Base-by-base conservation (phyloP, 768 basidiomycete genomes). In the Boletus sensibilis region DNA sequence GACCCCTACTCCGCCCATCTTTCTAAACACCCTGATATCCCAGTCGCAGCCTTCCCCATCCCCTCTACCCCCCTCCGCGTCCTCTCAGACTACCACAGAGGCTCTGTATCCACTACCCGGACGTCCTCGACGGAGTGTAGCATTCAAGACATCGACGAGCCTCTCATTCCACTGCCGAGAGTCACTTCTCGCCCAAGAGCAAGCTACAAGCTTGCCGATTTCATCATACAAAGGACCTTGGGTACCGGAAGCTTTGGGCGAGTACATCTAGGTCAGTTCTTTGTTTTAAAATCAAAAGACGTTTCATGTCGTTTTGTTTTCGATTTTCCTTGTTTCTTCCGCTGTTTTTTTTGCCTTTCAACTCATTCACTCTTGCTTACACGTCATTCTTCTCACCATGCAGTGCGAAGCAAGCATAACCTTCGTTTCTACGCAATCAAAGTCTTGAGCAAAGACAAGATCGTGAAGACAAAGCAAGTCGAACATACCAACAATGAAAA, bases 401-500 rank as follows among this genome's bases (percentile, higher is more conserved):
- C 68, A 94, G 94, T 93, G 29, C 85, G 90, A 57, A 94, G 92
- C 71, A 90, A 87, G 74, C 92, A 96, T 69, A 97, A 96, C 69
- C 80, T 90, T n/a, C 89, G 95, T 16, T 95, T 92, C 72, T 98
- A 96, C 69, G 95, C 95, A 47, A 85, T 96, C 79, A 98, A 98
- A 71, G 94, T 98, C 9, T 77, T 98, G 59, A 88, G 82, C 76
- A 98, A 98, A 71, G 93, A 95, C 58, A 89, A 92, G 69, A 90
- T 98, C 52, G 91, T 92, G 52, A 84, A 82, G 62, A 84, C 92
- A 73, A 97, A 98, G 76, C 97, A 99, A 71, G 85, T 98, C 48
- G 93, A 98, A 67, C 97, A 99, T 65, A 98, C 97, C 42, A 97
- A 95, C 71, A 94, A 91, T 64, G 97, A 99, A 73, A 88, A 93